Conservation (phyloP, 352 stramenopile species). For the Pythium aristosporum region DNA sequence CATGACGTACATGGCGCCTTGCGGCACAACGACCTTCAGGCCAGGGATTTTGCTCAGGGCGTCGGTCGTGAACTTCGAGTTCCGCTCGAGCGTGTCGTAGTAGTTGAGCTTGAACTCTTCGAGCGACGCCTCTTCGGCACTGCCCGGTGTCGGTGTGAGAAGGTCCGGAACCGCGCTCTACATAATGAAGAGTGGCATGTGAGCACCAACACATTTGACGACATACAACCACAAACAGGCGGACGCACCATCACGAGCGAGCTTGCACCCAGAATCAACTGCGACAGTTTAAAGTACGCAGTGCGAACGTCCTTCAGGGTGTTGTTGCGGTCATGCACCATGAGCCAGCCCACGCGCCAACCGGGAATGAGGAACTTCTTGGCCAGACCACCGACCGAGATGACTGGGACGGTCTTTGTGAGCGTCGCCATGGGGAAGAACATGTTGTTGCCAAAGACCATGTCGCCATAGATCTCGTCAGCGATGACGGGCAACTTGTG, state of each 20-base stretch:
- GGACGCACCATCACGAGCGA: slow-evolving; percentile 77
- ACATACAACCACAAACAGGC: not conserved
- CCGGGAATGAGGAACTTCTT: slow-evolving; percentile 97
- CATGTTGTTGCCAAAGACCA: slow-evolving; percentile 68
- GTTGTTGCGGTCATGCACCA: slow-evolving; percentile 91
- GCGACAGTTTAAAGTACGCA: slow-evolving; percentile 91
- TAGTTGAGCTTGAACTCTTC: slow-evolving; percentile 83
- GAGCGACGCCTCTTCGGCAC: slow-evolving; percentile 59
- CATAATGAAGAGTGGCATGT: not conserved
- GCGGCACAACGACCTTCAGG: slow-evolving; percentile 83
- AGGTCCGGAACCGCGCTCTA: slow-evolving; percentile 83
- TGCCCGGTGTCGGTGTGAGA: slow-evolving; percentile 62
- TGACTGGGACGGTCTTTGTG: slow-evolving; percentile 77
- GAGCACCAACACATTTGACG: not conserved
- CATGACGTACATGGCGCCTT: slow-evolving; percentile 97
- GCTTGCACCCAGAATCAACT: slow-evolving; percentile 91
- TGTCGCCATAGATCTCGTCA: slow-evolving; percentile 86
- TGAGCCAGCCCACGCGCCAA: slow-evolving; percentile 95
- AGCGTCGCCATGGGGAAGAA: slow-evolving; percentile 86
- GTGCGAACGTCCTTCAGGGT: slow-evolving; percentile 79
- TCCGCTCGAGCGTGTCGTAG: slow-evolving; percentile 80
- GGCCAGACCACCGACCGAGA: slow-evolving; percentile 85
- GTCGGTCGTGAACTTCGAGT: slow-evolving; percentile 83
- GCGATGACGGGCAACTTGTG: slow-evolving; percentile 93
- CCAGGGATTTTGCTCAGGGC: slow-evolving; percentile 76